Percentiles rank a stretch among this genome's conserved stretches.
phyloP scores from a whole-genome alignment of 306 rosid genomes.

The Citrullus amarus region DNA sequence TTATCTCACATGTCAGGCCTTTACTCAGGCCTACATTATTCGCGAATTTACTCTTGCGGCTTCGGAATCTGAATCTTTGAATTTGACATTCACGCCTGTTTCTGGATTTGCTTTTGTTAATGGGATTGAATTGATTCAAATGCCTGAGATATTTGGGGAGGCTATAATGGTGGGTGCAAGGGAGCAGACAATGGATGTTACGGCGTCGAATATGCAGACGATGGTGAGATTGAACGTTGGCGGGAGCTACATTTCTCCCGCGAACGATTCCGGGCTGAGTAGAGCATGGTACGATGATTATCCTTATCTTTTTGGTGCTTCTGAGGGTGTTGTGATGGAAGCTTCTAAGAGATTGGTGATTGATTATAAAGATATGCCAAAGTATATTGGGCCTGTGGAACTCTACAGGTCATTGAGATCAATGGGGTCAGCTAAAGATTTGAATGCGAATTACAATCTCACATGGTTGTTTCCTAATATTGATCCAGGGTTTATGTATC shows the following conservation, averaged over 20 bases:
- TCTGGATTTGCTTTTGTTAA: slow-evolving; percentile 32
- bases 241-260: slow-evolving; percentile 26
- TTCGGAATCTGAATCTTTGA: slow-evolving; percentile 5
- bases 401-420: slow-evolving; percentile 28
- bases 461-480: slow-evolving; percentile 36
- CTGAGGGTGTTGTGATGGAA: slow-evolving; percentile 14
- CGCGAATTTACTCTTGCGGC: slow-evolving; percentile 26
- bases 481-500: slow-evolving; percentile 35
- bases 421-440: slow-evolving; percentile 18
- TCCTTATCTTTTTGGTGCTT: slow-evolving; percentile 28
- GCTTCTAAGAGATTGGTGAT: slow-evolving; percentile 11
- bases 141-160: slow-evolving; percentile 18
- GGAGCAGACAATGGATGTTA: slow-evolving; percentile 12
- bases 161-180: slow-evolving; percentile 15
- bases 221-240: slow-evolving; percentile 33
- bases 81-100: slow-evolving; percentile 22
- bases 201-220: slow-evolving; percentile 21
- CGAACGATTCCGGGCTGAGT: slow-evolving; percentile 28
- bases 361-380: slow-evolving; percentile 16
- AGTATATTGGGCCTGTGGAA: slow-evolving; percentile 23
- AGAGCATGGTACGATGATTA: slow-evolving; percentile 35
- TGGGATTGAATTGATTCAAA: slow-evolving; percentile 26
- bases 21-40: slow-evolving; percentile 30
- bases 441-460: slow-evolving; percentile 23
- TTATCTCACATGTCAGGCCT: slow-evolving; percentile 25